A percentile compares a stretch with the other conserved stretches of the same genome.
Evolutionary conservation across 306 rosid species (phyloP).

Genomic region (Lathyrus aphaca): DNA sequence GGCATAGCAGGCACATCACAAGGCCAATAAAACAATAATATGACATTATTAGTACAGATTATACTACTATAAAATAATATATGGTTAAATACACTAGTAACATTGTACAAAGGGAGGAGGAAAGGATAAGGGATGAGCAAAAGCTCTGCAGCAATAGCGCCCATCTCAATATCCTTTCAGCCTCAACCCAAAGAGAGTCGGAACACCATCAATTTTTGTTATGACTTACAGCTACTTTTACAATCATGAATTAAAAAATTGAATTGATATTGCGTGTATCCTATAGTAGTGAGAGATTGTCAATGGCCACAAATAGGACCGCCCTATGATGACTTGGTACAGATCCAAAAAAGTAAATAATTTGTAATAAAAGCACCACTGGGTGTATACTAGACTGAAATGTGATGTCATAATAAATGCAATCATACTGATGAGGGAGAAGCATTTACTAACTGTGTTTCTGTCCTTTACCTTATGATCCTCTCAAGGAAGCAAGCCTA

Average conservation of each 20-base stretch:
- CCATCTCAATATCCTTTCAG: constrained; percentile 30
- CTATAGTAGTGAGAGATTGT: constrained; percentile 14
- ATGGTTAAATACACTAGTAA: background rate
- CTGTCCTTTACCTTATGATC: constrained; percentile 52
- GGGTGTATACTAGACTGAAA: constrained; percentile 29
- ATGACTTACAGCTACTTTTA: constrained; percentile 31
- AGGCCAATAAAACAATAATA: constrained; percentile 3
- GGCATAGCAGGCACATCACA: background rate
- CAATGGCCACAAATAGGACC: constrained; percentile 27
- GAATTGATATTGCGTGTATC: constrained; percentile 17
- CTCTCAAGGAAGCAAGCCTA: constrained; percentile 78
- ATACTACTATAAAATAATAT: background rate
- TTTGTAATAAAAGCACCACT: constrained; percentile 31
- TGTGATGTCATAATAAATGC: constrained; percentile 32
- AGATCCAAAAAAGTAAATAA: constrained; percentile 33
- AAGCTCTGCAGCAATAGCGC: background rate
- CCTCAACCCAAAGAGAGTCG: constrained; percentile 17
- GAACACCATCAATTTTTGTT: constrained; percentile 5
- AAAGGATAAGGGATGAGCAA: background rate
- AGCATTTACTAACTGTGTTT: constrained; percentile 9
- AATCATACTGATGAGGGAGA: constrained; percentile 29
- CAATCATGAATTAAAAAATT: constrained; percentile 26
- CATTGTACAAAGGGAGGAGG: background rate
- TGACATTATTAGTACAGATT: background rate
- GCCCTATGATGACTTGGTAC: constrained; percentile 17